Conservation (phyloP, 345 rosid genomes). For the Boechera stricta region DNA sequence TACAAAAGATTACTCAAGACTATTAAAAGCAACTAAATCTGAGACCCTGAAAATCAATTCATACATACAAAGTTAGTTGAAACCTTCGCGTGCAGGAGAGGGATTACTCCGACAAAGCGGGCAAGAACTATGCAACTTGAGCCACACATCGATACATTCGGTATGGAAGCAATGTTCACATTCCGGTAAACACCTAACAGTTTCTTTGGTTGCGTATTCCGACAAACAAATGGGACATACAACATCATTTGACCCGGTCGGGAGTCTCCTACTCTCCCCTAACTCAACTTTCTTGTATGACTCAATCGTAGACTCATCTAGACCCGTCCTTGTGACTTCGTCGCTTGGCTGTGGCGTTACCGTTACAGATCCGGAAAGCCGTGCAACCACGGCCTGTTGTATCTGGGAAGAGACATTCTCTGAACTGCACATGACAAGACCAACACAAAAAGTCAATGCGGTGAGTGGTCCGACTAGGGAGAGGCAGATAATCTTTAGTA, state of each 20-base stretch:
- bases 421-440: constrained; percentile 41
- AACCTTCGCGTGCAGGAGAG: constrained; percentile 33
- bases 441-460: constrained; percentile 46
- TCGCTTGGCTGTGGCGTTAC: constrained; percentile 42
- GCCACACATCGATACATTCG: constrained; percentile 78
- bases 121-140: constrained; percentile 60
- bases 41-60: too few relatives aligned
- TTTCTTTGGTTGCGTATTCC: constrained; percentile 61
- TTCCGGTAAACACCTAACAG: constrained; percentile 62
- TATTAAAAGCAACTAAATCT: too few relatives aligned
- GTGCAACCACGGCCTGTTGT: constrained; percentile 15
- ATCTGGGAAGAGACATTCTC: constrained; percentile 18
- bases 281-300: constrained; percentile 69
- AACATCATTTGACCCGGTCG: constrained; percentile 56
- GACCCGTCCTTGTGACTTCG: constrained; percentile 48
- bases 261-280: constrained; percentile 69
- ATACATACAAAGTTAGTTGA: not conserved
- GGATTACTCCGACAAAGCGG: constrained; percentile 76
- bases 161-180: constrained; percentile 80
- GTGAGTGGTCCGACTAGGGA: constrained; percentile 57
- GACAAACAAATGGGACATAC: constrained; percentile 74
- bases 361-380: constrained; percentile 34
- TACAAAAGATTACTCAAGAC: too few relatives aligned
- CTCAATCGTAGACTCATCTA: constrained; percentile 71
- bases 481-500: constrained; percentile 55